Evolutionary conservation across 1,139 yeast species (phyloP).

Genomic region (Yamadazyma spencermartinsiae): DNA sequence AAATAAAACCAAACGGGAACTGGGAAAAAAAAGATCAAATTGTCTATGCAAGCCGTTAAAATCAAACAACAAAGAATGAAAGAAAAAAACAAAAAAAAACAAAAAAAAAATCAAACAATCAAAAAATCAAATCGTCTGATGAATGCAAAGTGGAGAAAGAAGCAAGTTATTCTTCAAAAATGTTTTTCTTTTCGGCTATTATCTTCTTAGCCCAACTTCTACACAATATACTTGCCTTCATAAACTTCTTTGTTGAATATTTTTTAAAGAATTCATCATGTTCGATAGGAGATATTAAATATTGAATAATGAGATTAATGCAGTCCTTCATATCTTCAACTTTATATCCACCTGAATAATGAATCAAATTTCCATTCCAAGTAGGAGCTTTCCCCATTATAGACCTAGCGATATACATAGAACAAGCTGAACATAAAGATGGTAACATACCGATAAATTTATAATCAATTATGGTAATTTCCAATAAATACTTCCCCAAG

Average conservation of each 20-base stretch:
- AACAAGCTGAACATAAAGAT: constrained; percentile 84
- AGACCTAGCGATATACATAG: constrained; percentile 84
- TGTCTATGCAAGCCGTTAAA: constrained; percentile 1
- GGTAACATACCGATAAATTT: constrained; percentile 78
- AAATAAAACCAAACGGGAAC: not conserved
- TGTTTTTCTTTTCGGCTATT: constrained; percentile 35
- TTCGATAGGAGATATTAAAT: constrained; percentile 77
- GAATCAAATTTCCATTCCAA: constrained; percentile 85
- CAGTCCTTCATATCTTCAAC: constrained; percentile 71
- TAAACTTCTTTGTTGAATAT: constrained; percentile 85
- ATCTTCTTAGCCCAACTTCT: constrained; percentile 86
- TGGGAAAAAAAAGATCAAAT: not conserved
- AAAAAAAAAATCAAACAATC: not conserved
- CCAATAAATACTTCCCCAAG: constrained; percentile 84
- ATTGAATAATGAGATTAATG: constrained; percentile 72
- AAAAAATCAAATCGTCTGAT: not conserved
- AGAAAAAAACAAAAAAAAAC: not conserved
- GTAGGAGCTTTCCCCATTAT: constrained; percentile 69
- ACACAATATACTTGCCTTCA: constrained; percentile 87
- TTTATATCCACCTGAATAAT: constrained; percentile 90
- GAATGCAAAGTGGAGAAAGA: not conserved
- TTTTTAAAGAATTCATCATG: constrained; percentile 95
- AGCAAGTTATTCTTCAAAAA: constrained; percentile 17
- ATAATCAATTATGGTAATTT: constrained; percentile 78
- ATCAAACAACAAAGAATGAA: no score